Percentiles rank a stretch among this genome's conserved stretches.
Evolutionary conservation across 495 filamentous ascomycete genomes (phyloP).

Genomic region (Margaritispora aquatica): DNA sequence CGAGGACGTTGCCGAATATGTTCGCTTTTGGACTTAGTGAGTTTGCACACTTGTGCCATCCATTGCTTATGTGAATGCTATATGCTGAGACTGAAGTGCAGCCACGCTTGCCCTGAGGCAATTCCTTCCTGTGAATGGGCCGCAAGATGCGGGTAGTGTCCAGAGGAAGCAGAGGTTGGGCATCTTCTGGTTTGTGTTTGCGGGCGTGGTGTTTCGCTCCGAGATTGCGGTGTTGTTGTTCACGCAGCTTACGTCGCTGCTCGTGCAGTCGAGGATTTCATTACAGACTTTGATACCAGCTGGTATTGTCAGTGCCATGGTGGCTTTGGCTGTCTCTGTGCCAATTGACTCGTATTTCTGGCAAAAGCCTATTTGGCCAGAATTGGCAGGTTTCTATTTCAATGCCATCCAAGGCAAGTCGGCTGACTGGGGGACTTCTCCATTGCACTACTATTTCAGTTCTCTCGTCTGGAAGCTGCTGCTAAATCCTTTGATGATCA

Average conservation of each 20-base stretch:
- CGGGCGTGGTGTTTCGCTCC: constrained; percentile 83
- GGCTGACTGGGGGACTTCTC: constrained; percentile 79
- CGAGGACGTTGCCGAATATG: constrained; percentile 89
- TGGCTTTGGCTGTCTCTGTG: constrained; percentile 61
- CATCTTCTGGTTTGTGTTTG: constrained; percentile 69
- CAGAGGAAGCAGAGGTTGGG: constrained; percentile 31
- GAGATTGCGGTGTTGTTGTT: constrained; percentile 80
- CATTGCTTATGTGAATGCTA: constrained; percentile 4
- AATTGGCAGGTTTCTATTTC: constrained; percentile 83
- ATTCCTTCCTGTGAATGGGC: constrained; percentile 52
- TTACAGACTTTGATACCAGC: constrained; percentile 56
- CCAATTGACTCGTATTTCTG: constrained; percentile 88
- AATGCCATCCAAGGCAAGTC: constrained; percentile 77
- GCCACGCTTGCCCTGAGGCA: constrained; percentile 66
- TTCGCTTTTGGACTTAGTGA: constrained; percentile 82
- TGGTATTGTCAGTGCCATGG: constrained; percentile 56
- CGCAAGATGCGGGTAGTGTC: constrained; percentile 24
- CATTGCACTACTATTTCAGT: constrained; percentile 78
- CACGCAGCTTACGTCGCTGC: constrained; percentile 47
- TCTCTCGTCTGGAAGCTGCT: constrained; percentile 78
- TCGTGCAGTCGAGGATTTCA: constrained; percentile 47
- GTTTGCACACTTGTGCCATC: constrained; percentile 22
- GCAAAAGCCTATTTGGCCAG: constrained; percentile 85
- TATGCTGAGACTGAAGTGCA: constrained; percentile 23
- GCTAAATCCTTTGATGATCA: constrained; percentile 63